These are phyloP conservation scores for Chaetoceros muelleri DNA, from an alignment of 108 stramenopile genomes.

Conservation along the genomic window DNA sequence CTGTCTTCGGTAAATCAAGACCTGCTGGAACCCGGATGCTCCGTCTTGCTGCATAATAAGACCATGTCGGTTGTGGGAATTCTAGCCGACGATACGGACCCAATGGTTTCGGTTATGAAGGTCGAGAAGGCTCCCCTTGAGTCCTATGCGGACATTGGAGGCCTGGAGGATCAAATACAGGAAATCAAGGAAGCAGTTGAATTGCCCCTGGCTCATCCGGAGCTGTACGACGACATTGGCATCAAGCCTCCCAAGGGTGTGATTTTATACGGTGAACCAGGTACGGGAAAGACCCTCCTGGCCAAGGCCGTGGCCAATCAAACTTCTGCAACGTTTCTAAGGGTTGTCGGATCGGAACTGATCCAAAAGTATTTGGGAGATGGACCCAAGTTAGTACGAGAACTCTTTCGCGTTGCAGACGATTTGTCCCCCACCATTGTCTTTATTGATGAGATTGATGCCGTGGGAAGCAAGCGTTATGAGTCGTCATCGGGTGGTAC, in stretches of 20 bases:
- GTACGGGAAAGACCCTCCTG: constrained; percentile 96
- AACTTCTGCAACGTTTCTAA: constrained; percentile 95
- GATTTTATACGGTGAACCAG: constrained; percentile 96
- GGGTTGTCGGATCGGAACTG: constrained; percentile 95
- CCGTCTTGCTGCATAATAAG: constrained; percentile 97
- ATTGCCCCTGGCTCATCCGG: constrained; percentile 96
- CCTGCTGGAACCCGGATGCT: constrained; percentile 95
- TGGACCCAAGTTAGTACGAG: constrained; percentile 98
- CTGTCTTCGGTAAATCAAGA: constrained; percentile 97
- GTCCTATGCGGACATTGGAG: constrained; percentile 98
- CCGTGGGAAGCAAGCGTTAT: constrained; percentile 97
- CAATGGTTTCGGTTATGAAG: constrained; percentile 99
- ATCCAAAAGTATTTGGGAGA: constrained; percentile 99
- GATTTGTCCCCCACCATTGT: constrained; percentile 93
- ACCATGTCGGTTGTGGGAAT: constrained; percentile 97
- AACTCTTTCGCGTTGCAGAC: constrained; percentile 95
- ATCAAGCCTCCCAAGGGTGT: constrained; percentile 97
- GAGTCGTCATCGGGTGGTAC: constrained; percentile 92
- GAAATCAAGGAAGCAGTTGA: constrained; percentile 99
- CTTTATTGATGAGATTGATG: constrained; percentile 99
- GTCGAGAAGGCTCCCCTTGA: constrained; percentile 99
- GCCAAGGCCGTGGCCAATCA: constrained; percentile 99
- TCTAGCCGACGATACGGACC: constrained; percentile 94
- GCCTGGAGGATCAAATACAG: constrained; percentile 97
- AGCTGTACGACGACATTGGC: constrained; percentile 98